Evolutionary conservation across 2,329 filamentous ascomycete genomes (phyloP), one percentile per base, ranked within the genome.

Genomic region (Colletotrichum chrysophilum): DNA sequence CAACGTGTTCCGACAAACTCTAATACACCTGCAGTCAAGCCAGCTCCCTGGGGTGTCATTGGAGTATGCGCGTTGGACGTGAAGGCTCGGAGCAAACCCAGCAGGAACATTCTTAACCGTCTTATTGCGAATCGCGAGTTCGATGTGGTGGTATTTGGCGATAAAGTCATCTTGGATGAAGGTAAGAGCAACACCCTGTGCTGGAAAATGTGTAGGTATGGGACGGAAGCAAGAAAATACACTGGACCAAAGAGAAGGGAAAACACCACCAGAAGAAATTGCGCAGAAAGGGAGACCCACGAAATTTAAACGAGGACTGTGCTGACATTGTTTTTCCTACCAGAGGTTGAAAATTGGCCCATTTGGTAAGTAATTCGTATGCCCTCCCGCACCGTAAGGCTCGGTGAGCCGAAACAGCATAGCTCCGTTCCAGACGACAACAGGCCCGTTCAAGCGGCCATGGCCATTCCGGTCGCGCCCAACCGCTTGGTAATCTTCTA

Each of bases 151-250:
- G 96, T 99, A 14, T 99, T 99, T 87, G 97, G 97, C 64, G 97
- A 99, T 87, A 99, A 99, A 86, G 96, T 98, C 58, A 99, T 99
- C 79, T 89, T 99, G 43, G 97, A 99, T 81, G 97, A 99, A 90
- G 91, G 91, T 91, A 79, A 79, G 88, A 32, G 52, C 43, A 12
- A 43, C 5, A 10, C 24, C 10, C 56, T 14, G 10, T 4, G 7
- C n/a, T 32, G 9, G 58, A 34, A 32, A 36, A 36, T 36, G 58
- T 36, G 16, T 13, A 13, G 21, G 32, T 16, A 43, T 24, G 32
- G 32, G 32, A 34, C 34, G n/a, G 34, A 28, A 64, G 28, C 32
- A 32, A 26, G 7, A 7, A 38, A 8, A 13, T 24, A 66, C 38
- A 48, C 7, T 10, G 14, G 13, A 14, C 8, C 6, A 52, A 43